Percentiles rank a stretch among this genome's conserved stretches.
phyloP scores from a whole-genome alignment of 371 early-diverging fungal species.

The Fennellomyces sp. region DNA sequence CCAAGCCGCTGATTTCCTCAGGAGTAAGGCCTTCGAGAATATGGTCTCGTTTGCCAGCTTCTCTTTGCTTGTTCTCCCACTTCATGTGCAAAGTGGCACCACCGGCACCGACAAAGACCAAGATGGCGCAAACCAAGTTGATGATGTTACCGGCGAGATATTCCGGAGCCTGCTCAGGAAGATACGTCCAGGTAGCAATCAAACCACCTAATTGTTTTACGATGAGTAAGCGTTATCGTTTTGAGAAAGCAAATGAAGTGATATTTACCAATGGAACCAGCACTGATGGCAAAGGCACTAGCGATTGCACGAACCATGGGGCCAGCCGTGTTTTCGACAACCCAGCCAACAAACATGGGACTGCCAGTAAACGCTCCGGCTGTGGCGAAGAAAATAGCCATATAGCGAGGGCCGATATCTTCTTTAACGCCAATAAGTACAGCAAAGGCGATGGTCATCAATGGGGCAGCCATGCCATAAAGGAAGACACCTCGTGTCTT shows the following conservation, averaged over 20 bases:
- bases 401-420: conserved; percentile 17
- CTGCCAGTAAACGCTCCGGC: conserved; percentile 26
- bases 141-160: conserved; percentile 23
- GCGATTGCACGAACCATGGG: conserved; percentile 27
- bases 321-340: conserved; percentile 24
- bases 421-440: conserved; percentile 14
- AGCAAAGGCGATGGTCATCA: conserved; percentile 18
- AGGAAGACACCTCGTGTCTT: conserved; percentile 29
- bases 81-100: conserved; percentile 7
- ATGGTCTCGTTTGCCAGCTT: conserved; percentile 19
- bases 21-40: conserved; percentile 18
- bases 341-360: conserved; percentile 27
- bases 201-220: too few relatives aligned
- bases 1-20: conserved; percentile 22
- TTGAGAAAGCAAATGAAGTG: too few relatives aligned
- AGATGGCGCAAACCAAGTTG: conserved; percentile 16
- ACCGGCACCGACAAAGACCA: conserved; percentile 10
- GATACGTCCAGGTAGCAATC: conserved; percentile 28
- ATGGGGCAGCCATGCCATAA: conserved; percentile 12
- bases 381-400: conserved; percentile 30
- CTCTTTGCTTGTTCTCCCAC: conserved; percentile 20
- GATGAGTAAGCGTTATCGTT: too few relatives aligned
- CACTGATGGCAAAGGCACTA: conserved; percentile 17
- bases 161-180: conserved; percentile 23
- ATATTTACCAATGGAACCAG: conserved; percentile 20